Conservation (phyloP, 768 basidiomycete species). For the Tricholoma flavovirens region DNA sequence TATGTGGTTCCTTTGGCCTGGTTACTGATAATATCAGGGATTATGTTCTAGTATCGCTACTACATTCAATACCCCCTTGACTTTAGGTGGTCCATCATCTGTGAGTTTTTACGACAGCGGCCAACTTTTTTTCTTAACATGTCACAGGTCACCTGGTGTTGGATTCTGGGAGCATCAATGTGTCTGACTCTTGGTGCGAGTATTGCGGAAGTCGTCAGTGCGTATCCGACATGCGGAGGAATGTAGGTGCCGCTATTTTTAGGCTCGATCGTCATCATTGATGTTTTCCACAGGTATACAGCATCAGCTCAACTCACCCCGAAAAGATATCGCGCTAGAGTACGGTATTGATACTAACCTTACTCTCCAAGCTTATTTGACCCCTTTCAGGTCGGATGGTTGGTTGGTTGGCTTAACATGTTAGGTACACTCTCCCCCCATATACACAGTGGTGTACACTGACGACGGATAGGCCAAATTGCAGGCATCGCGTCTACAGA, state of each 20-base stretch:
- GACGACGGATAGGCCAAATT: conserved; percentile 51
- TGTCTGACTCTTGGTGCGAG: conserved; percentile 69
- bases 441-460: not conserved
- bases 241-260: conserved; percentile 34
- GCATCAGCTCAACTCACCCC: conserved; percentile 75
- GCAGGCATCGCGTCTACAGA: conserved; percentile 85
- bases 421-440: conserved; percentile 37
- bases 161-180: conserved; percentile 68
- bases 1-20: not conserved
- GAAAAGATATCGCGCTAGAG: conserved; percentile 55
- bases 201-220: conserved; percentile 74
- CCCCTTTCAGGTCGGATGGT: conserved; percentile 54
- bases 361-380: not conserved
- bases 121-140: conserved; percentile 1
- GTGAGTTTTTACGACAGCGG: conserved; percentile 29
- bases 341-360: conserved; percentile 19
- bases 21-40: conserved; percentile 33
- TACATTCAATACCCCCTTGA: conserved; percentile 70
- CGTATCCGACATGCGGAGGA: conserved; percentile 71
- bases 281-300: conserved; percentile 49
- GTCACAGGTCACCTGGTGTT: conserved; percentile 59
- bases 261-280: not conserved
- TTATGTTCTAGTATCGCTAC: conserved; percentile 73
- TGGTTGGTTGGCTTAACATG: conserved; percentile 82
- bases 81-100: conserved; percentile 64